Evolutionary conservation across 2,329 filamentous ascomycete species (phyloP), one percentile per base, ranked within the genome.

Genomic region (Drechslerella stenobrocha): DNA sequence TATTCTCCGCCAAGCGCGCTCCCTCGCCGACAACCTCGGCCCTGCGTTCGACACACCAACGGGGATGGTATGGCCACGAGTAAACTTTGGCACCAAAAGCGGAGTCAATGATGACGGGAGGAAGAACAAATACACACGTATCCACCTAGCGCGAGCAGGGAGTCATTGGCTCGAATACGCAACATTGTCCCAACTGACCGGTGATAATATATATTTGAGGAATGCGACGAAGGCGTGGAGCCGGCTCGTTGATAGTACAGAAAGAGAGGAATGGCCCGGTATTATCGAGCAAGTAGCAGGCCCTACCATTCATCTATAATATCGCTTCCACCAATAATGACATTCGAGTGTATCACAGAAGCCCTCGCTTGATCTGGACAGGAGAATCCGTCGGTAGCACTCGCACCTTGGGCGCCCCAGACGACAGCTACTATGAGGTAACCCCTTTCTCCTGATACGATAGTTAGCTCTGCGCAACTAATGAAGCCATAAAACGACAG

Each of bases 11-110:
- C 88, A 95, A 76, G 84, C 89, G 1, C 77, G 81, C 70, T 81
- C 78, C 4, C 81, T 95, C 11, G 89, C 87, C 1, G 83, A 90
- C 73, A 83, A 84, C 34, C 80, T 95, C 56, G 87, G 85, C 57
- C 87, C 88, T 65, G 87, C 87, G 1, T 96, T 95, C 73, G 79
- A 90, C 73, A 91, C 89, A 0, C 81, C 86, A 0, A 85, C 82
- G 5, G 89, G 90, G 13, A 80, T 95, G 75, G 75, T 77, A 13
- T 80, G 77, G 77, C 78, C 78, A 6, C 30, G 64, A 11, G 47
- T 69, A 2, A 48, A 63, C 24, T 69, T 69, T 30, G 34, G 30
- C 1, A 13, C 18, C 22, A 32, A 23, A n/a, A 37, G n/a, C 11
- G 63, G 63, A 3, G 22, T 60, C 13, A 52, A 60, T 35, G 42